Conservation (phyloP, 2,329 filamentous ascomycete species). For the Gnomoniopsis sp. region DNA sequence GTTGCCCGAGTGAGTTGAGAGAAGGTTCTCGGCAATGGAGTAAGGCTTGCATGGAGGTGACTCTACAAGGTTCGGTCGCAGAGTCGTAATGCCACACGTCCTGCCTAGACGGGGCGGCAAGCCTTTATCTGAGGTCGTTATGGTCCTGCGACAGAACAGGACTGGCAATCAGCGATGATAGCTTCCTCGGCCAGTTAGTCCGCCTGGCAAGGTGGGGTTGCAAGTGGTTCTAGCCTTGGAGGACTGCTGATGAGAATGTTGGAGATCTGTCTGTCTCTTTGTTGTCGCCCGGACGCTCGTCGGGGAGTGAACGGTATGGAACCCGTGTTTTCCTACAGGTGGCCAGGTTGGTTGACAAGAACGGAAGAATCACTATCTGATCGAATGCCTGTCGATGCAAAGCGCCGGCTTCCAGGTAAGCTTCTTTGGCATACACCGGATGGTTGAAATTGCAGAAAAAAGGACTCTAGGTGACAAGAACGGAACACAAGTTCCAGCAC, state of each 20-base stretch:
- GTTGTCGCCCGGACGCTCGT: background rate
- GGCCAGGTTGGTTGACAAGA: background rate
- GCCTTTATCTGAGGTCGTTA: background rate
- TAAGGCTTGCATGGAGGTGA: constrained; percentile 53
- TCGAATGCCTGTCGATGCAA: constrained; percentile 1
- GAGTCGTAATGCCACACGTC: constrained; percentile 26
- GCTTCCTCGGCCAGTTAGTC: background rate
- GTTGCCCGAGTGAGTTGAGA: constrained; percentile 51
- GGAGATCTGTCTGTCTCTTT: background rate
- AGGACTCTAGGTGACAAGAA: constrained; percentile 26
- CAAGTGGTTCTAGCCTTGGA: background rate
- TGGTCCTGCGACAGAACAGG: constrained; percentile 20
- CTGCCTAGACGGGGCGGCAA: constrained; percentile 18
- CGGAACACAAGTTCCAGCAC: constrained; percentile 26
- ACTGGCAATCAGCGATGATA: background rate
- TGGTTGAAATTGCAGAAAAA: background rate
- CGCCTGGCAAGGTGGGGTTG: background rate
- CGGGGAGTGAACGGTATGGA: background rate
- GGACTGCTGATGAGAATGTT: background rate
- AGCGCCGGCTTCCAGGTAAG: constrained; percentile 2
- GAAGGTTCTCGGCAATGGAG: constrained; percentile 41
- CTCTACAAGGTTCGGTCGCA: constrained; percentile 20
- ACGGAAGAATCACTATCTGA: background rate
- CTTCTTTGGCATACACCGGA: constrained; percentile 5
- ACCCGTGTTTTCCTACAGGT: background rate